These are phyloP conservation scores for Aspergillus sp. DNA, from an alignment of 2,329 filamentous ascomycete species.

Conservation along the genomic window DNA sequence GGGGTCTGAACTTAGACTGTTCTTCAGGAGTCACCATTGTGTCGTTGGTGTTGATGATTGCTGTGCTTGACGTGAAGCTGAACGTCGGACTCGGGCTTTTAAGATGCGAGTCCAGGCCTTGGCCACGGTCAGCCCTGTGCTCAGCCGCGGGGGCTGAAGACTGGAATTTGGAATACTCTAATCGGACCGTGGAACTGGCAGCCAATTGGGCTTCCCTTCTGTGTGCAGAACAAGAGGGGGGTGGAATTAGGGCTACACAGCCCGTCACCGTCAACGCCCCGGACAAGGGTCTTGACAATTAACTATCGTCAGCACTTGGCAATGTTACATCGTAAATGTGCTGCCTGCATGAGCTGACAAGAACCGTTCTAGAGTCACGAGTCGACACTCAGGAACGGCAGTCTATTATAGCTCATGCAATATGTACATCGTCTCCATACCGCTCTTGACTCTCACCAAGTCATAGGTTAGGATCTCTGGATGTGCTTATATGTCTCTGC, in stretches of 20 bases:
- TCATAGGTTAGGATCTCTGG: no score
- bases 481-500: no score
- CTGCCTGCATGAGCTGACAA: no score
- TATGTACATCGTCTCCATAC: no score
- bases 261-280: not conserved
- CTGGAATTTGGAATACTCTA: not conserved
- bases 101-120: not conserved
- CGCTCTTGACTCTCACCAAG: no score
- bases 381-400: no score
- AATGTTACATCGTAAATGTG: no score
- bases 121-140: not conserved
- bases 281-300: no score
- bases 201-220: not conserved
- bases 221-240: not conserved
- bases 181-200: not conserved
- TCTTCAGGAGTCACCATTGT: not conserved
- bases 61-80: not conserved
- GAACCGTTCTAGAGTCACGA: no score
- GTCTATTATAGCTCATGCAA: no score
- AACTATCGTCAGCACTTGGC: no score
- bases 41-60: not conserved
- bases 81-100: not conserved
- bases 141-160: not conserved
- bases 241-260: not conserved
- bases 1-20: not conserved